phyloP scores from a whole-genome alignment of 805 yeast genomes.

The Wickerhamiella bombiphila region DNA sequence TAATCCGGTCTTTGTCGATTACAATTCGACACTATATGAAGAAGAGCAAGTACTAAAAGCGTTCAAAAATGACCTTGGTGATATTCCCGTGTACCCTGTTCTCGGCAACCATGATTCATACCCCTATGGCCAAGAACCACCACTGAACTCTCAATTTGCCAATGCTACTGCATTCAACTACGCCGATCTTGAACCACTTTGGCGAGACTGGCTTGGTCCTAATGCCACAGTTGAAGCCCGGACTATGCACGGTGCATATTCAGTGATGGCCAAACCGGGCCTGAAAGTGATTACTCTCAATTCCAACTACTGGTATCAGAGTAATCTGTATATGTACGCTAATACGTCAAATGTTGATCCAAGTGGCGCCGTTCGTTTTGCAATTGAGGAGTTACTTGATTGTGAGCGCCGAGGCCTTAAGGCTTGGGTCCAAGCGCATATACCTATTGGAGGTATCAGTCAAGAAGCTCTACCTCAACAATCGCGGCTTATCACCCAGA shows the following conservation, averaged over 20 bases:
- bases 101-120: slow-evolving; percentile 61
- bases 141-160: slow-evolving; percentile 31
- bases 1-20: slow-evolving; percentile 33
- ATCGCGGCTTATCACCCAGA: slow-evolving; percentile 38
- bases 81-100: slow-evolving; percentile 45
- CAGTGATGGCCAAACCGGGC: slow-evolving; percentile 40
- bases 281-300: slow-evolving; percentile 48
- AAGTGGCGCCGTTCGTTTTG: slow-evolving; percentile 48
- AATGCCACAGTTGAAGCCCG: slow-evolving; percentile 25
- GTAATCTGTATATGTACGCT: slow-evolving; percentile 44
- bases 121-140: slow-evolving; percentile 60
- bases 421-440: slow-evolving; percentile 63
- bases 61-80: slow-evolving; percentile 35
- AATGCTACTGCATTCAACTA: slow-evolving; percentile 33
- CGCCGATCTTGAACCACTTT: slow-evolving; percentile 34
- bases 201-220: slow-evolving; percentile 35
- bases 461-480: slow-evolving; percentile 49
- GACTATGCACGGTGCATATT: slow-evolving; percentile 47
- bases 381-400: slow-evolving; percentile 46
- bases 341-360: slow-evolving; percentile 39
- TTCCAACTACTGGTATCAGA: slow-evolving; percentile 52
- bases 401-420: slow-evolving; percentile 43
- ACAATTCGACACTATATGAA: slow-evolving; percentile 36
- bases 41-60: slow-evolving; percentile 38
- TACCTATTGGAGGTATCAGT: slow-evolving; percentile 38